phyloP scores from a whole-genome alignment of 306 rosid species.

The Cucumis hystrix region DNA sequence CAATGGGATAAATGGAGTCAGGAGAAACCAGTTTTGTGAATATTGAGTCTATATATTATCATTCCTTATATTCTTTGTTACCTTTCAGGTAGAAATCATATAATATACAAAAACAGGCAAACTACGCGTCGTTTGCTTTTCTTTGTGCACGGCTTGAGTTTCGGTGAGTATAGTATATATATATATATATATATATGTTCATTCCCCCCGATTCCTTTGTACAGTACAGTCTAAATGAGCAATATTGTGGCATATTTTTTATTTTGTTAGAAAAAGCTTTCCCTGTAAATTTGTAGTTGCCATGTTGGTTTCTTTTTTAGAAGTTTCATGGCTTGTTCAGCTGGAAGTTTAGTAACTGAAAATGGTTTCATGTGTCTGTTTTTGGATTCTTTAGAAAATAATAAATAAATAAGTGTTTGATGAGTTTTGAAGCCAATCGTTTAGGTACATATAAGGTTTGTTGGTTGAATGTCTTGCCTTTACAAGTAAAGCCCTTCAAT shows the following conservation, averaged over 20 bases:
- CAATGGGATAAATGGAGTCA: slow-evolving; percentile 14
- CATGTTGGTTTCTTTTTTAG: background rate
- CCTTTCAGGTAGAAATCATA: background rate
- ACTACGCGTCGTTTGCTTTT: background rate
- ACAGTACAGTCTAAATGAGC: background rate
- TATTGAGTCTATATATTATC: background rate
- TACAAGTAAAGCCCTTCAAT: background rate
- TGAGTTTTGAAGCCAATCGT: background rate
- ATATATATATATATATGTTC: background rate
- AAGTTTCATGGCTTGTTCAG: background rate
- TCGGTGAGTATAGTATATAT: background rate
- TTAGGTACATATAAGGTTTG: background rate
- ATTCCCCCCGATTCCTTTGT: background rate
- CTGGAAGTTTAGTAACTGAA: background rate
- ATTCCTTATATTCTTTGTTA: slow-evolving; percentile 5
- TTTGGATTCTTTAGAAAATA: background rate
- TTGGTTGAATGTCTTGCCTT: background rate
- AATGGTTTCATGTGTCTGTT: background rate
- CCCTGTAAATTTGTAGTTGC: background rate
- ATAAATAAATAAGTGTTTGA: background rate
- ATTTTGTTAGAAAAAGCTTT: background rate
- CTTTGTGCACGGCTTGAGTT: background rate
- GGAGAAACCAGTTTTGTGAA: slow-evolving; percentile 19
- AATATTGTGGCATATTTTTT: background rate
- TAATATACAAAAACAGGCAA: background rate